Evolutionary conservation across 1,139 yeast species (phyloP).

Genomic region (Hansenula sp.): DNA sequence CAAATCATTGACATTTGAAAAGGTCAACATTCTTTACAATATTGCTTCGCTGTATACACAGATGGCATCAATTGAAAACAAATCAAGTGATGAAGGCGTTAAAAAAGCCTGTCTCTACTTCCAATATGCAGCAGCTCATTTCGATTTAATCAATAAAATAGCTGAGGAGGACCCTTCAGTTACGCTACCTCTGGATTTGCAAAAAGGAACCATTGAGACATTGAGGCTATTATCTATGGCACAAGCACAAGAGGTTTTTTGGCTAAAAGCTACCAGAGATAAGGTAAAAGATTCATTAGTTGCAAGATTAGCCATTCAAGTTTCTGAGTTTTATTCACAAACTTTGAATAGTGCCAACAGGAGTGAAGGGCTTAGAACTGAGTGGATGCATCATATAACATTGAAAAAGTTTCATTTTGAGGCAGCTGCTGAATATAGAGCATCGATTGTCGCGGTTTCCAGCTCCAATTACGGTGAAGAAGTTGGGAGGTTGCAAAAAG

Average conservation of each 20-base stretch:
- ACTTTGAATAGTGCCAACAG: slow-evolving; percentile 43
- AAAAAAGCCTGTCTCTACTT: slow-evolving; percentile 61
- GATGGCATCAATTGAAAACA: slow-evolving; percentile 43
- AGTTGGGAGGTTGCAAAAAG: slow-evolving; percentile 50
- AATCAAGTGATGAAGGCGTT: slow-evolving; percentile 49
- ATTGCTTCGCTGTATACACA: slow-evolving; percentile 62
- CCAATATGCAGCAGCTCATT: slow-evolving; percentile 71
- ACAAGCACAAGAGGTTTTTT: slow-evolving; percentile 84
- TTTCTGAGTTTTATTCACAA: slow-evolving; percentile 49
- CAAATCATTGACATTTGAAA: slow-evolving; percentile 53
- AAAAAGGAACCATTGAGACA: slow-evolving; percentile 37
- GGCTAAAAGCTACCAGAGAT: slow-evolving; percentile 69
- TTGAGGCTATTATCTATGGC: slow-evolving; percentile 58
- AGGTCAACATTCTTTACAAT: slow-evolving; percentile 61
- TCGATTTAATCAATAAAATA: slow-evolving; percentile 35
- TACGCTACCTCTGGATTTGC: slow-evolving; percentile 40
- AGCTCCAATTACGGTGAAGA: slow-evolving; percentile 64
- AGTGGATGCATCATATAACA: slow-evolving; percentile 60
- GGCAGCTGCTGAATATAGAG: slow-evolving; percentile 68
- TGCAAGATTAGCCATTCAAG: slow-evolving; percentile 62
- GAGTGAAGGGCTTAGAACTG: slow-evolving; percentile 51
- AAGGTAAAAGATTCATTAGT: slow-evolving; percentile 57
- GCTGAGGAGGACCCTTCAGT: slow-evolving; percentile 21
- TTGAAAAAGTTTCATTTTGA: slow-evolving; percentile 61
- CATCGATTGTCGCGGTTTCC: slow-evolving; percentile 47